A percentile compares a stretch with the other conserved stretches of the same genome.
These are phyloP conservation scores for Colletotrichum chlorophyti DNA, from an alignment of 2,329 filamentous ascomycete genomes.

Conservation along the genomic window DNA sequence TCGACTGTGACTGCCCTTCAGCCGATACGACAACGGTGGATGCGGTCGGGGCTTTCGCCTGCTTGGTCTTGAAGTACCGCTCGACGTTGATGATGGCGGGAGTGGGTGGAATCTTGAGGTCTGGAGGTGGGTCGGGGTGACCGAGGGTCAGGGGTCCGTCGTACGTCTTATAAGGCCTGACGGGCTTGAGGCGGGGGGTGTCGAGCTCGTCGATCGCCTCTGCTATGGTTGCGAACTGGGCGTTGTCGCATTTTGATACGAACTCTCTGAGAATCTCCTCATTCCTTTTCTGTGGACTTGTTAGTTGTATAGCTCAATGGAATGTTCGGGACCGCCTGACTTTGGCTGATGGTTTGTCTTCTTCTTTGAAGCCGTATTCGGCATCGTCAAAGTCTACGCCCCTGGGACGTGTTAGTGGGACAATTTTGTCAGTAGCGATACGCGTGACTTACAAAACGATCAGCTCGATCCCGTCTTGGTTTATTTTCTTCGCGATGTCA, in stretches of 20 bases:
- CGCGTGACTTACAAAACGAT: slow-evolving; percentile 77
- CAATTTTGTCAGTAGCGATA: neutral
- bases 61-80: slow-evolving; percentile 86
- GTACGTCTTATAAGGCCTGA: slow-evolving; percentile 79
- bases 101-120: slow-evolving; percentile 66
- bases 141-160: slow-evolving; percentile 83
- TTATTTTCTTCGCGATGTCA: slow-evolving; percentile 76
- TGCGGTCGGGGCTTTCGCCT: slow-evolving; percentile 76
- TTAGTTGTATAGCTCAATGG: neutral
- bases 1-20: slow-evolving; percentile 59
- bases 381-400: slow-evolving; percentile 93
- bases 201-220: slow-evolving; percentile 84
- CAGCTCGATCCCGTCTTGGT: slow-evolving; percentile 78
- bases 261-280: slow-evolving; percentile 73
- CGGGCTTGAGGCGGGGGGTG: slow-evolving; percentile 76
- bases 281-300: slow-evolving; percentile 63
- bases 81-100: slow-evolving; percentile 87
- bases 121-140: slow-evolving; percentile 48
- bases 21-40: slow-evolving; percentile 74
- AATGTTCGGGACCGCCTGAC: slow-evolving; percentile 43
- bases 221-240: slow-evolving; percentile 81
- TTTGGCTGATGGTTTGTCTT: slow-evolving; percentile 78
- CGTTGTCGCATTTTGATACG: slow-evolving; percentile 70
- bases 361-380: slow-evolving; percentile 91
- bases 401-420: slow-evolving; percentile 47